Percentiles rank a stretch among this genome's conserved stretches.
Conservation (phyloP, 352 stramenopile species). For the Globisporangium apiculatum region DNA sequence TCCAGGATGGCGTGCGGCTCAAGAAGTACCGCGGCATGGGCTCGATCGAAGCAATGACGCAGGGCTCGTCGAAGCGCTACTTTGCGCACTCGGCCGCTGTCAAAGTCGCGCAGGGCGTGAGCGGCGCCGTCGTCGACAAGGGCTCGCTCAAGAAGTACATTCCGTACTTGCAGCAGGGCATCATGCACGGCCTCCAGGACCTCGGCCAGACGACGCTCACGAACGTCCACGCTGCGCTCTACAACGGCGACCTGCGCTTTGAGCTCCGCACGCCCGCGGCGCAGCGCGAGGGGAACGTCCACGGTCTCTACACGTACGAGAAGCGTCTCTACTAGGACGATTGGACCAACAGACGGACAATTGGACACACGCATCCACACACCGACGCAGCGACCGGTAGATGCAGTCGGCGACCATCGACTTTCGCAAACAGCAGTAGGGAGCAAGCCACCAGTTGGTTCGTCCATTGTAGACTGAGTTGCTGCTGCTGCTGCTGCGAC, state of each 20-base stretch:
- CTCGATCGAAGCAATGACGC: conserved; percentile 98
- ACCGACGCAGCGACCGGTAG: neutral
- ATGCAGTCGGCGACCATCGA: neutral
- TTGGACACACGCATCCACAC: neutral
- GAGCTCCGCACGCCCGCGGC: conserved; percentile 98
- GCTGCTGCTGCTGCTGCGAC: neutral
- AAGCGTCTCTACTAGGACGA: conserved; percentile 81
- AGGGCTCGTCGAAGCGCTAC: conserved; percentile 93
- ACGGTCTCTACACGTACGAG: conserved; percentile 98
- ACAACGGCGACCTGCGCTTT: conserved; percentile 88
- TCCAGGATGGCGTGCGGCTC: conserved; percentile 98
- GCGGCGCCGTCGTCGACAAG: conserved; percentile 98
- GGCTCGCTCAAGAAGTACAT: conserved; percentile 98
- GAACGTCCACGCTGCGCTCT: conserved; percentile 78
- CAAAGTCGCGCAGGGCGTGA: conserved; percentile 99
- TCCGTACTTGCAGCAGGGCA: conserved; percentile 97
- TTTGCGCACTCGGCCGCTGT: conserved; percentile 88
- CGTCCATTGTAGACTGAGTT: too few relatives aligned
- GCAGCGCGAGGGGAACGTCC: conserved; percentile 98
- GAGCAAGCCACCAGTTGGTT: neutral
- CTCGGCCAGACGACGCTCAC: conserved; percentile 90
- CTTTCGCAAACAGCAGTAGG: too few relatives aligned
- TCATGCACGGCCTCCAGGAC: conserved; percentile 98
- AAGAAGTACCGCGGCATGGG: conserved; percentile 99
- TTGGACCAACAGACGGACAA: too few relatives aligned